Percentiles rank a stretch among this genome's conserved stretches.
These are phyloP conservation scores for Orbilia javanica DNA, from an alignment of 2,329 filamentous ascomycete species.

Conservation along the genomic window DNA sequence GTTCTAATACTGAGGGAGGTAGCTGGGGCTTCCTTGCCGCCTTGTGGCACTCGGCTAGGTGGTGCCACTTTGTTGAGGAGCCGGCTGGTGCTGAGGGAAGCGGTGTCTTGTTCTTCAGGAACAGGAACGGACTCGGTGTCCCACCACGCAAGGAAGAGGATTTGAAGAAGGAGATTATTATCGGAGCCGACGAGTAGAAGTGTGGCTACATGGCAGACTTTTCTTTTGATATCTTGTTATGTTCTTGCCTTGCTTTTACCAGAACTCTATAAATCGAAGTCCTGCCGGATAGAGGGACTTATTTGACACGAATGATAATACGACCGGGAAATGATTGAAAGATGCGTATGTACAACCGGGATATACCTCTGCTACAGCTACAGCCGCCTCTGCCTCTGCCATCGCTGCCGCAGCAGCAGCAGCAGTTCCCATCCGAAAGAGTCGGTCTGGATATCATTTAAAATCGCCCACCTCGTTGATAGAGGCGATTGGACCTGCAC, in stretches of 20 bases:
- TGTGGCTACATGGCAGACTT: neutral
- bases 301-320: constrained; percentile 22
- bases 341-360: neutral
- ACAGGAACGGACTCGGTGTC: constrained; percentile 86
- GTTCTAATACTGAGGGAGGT: constrained; percentile 81
- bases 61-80: constrained; percentile 98
- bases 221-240: constrained; percentile 17
- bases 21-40: constrained; percentile 84
- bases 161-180: constrained; percentile 55
- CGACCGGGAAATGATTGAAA: neutral
- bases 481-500: constrained; percentile 6
- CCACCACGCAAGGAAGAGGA: constrained; percentile 63
- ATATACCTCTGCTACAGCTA: neutral
- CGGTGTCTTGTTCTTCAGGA: constrained; percentile 93
- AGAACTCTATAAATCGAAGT: neutral
- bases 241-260: constrained; percentile 7
- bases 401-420: no score
- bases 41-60: constrained; percentile 82
- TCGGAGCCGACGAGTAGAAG: constrained; percentile 50
- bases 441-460: neutral
- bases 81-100: constrained; percentile 81
- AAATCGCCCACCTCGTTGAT: neutral
- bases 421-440: neutral
- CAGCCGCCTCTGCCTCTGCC: no score
- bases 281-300: neutral